Percentiles rank a stretch among this genome's conserved stretches.
Conservation (phyloP, 345 rosid genomes). For the Eucalyptus curtisii region DNA sequence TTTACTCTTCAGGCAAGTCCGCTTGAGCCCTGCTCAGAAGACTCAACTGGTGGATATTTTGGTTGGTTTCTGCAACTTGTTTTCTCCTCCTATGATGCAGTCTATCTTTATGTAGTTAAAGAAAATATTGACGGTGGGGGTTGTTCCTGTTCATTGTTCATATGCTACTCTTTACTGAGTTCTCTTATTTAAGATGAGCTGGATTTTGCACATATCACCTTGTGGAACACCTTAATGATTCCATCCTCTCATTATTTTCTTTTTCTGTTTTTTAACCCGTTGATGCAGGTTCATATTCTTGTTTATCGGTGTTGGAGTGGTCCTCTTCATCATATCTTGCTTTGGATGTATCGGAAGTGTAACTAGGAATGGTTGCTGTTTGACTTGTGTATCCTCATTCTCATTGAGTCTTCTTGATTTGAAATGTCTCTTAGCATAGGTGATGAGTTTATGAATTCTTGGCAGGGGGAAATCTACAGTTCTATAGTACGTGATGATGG, state of each 20-base stretch:
- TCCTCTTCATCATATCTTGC: conserved; percentile 73
- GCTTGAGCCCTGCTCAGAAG: neutral
- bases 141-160: neutral
- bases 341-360: conserved; percentile 77
- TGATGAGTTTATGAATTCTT: neutral
- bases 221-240: neutral
- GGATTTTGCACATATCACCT: neutral
- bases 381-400: conserved; percentile 80
- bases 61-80: neutral
- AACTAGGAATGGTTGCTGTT: conserved; percentile 72
- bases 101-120: neutral
- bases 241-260: neutral
- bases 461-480: neutral
- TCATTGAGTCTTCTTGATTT: neutral
- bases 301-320: conserved; percentile 72
- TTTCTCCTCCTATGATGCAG: neutral
- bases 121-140: neutral
- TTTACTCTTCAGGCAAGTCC: neutral
- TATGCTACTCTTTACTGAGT: neutral
- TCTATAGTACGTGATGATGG: neutral
- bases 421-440: neutral
- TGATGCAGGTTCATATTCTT: conserved; percentile 82
- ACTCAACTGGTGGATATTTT: neutral
- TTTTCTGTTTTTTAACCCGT: neutral
- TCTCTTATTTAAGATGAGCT: neutral